Percentiles rank a stretch among this genome's conserved stretches.
Evolutionary conservation across 2,329 filamentous ascomycete genomes (phyloP).

Genomic region (Ilyonectria sp.): DNA sequence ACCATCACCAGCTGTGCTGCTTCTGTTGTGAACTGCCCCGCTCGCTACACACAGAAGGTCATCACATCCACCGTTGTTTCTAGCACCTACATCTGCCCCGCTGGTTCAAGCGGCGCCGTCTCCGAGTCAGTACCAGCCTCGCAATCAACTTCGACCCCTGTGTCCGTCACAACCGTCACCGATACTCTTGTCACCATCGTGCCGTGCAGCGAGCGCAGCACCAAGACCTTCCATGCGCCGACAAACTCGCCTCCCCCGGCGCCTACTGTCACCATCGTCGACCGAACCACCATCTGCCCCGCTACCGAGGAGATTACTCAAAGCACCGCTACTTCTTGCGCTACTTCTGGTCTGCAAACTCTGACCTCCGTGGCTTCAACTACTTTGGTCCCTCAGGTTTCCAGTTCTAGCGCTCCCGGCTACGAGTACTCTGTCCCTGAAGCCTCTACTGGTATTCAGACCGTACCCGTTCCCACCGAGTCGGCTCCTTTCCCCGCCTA

Average conservation of each 20-base stretch:
- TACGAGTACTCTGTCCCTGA: conserved; percentile 4
- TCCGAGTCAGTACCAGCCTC: conserved; percentile 30
- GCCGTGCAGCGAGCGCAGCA: conserved; percentile 44
- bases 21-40: conserved; percentile 58
- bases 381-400: background rate
- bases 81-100: conserved; percentile 45
- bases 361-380: background rate
- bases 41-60: conserved; percentile 52
- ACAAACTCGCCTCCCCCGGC: conserved; percentile 35
- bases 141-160: conserved; percentile 21
- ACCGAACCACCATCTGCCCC: conserved; percentile 39
- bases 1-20: conserved; percentile 56
- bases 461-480: conserved; percentile 23
- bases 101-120: conserved; percentile 33
- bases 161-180: conserved; percentile 42
- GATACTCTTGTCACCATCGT: conserved; percentile 47
- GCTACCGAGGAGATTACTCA: conserved; percentile 23
- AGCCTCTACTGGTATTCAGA: conserved; percentile 18
- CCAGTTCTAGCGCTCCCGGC: background rate
- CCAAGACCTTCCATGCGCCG: conserved; percentile 45
- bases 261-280: conserved; percentile 42
- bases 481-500: conserved; percentile 31
- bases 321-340: conserved; percentile 6
- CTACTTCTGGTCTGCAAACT: conserved; percentile 18
- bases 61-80: conserved; percentile 45